Evolutionary conservation across 768 basidiomycete species (phyloP), one percentile per base, ranked within the genome.

Genomic region (Leccinum rimulosum): DNA sequence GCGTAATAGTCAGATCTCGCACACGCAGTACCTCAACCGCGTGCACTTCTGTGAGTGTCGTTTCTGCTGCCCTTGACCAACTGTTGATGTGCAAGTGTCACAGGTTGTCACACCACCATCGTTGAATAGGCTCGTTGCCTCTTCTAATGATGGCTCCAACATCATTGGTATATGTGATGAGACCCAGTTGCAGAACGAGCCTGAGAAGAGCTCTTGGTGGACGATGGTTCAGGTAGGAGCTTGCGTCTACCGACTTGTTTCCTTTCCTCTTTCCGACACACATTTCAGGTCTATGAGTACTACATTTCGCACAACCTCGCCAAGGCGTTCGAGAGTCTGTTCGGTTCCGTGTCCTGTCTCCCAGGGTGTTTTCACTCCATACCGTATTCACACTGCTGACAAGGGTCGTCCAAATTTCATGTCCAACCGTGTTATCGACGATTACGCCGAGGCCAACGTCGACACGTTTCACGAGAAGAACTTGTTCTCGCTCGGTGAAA

Each of bases 391-490:
- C 25, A 86, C 87, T 2, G 81, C 83, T n/a, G 86, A 88, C 73
- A 88, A 86, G 68, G 85, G 85, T 28, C 80, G 85, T 54, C 86
- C 86, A 1, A 79, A 87, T 66, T 85, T 88, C 77, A 85, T 88
- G 68, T 88, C 86, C 35, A 86, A 84, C 61, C 82, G 84, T 27
- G 79, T 88, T 70, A 86, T 88, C 61, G 82, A 86, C 65, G 86
- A 88, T 56, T 88, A 88, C 67, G 78, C 85, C 4, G 86, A 87
- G 40, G 77, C 80, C 50, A 78, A 82, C 52, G 82, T 88, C 61
- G 86, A 88, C 65, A 88, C 86, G 1, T 71, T 88, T 50, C 86
- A 88, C 75, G 82, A 86, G 78, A 88, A 88, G 79, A 88, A 88
- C 61, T 65, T 88, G 63, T 76, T 88, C 49, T 83, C 84, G 15